Conservation (phyloP, 306 rosid species). For the Malus orientalis region DNA sequence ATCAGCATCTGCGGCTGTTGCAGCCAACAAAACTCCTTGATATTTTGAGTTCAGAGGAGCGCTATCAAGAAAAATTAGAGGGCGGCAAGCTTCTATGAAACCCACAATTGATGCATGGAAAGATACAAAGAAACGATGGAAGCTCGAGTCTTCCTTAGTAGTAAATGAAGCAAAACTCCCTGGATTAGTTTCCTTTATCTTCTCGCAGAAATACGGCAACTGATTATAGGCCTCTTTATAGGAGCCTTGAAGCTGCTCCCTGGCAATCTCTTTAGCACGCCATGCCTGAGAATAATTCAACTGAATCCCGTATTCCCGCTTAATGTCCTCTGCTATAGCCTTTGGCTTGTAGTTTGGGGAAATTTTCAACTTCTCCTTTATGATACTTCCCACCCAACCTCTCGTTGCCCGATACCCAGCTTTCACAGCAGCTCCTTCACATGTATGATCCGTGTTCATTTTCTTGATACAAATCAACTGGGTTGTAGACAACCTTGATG, state of each 20-base stretch:
- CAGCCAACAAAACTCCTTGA: constrained; percentile 76
- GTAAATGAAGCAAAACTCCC: constrained; percentile 84
- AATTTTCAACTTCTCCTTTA: constrained; percentile 85
- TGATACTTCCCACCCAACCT: constrained; percentile 98
- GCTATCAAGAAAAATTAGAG: constrained; percentile 82
- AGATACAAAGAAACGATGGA: constrained; percentile 83
- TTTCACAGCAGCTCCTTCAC: constrained; percentile 88
- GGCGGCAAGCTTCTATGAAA: constrained; percentile 83
- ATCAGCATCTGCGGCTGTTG: constrained; percentile 78
- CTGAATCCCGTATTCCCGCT: constrained; percentile 89
- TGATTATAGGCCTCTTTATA: constrained; percentile 90
- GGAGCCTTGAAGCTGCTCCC: constrained; percentile 97
- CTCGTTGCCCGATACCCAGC: constrained; percentile 95
- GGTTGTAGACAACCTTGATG: constrained; percentile 81
- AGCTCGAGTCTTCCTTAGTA: constrained; percentile 90
- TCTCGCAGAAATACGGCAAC: constrained; percentile 81
- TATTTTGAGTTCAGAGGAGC: constrained; percentile 81
- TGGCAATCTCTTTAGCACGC: constrained; percentile 97
- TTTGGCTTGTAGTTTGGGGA: constrained; percentile 93
- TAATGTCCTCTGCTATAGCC: constrained; percentile 88
- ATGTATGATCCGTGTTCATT: constrained; percentile 70
- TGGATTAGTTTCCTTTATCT: constrained; percentile 84
- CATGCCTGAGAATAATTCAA: constrained; percentile 96
- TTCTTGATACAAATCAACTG: constrained; percentile 89
- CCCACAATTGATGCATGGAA: constrained; percentile 79